Evolutionary conservation across 257 asterid species (phyloP).

Genomic region (Gentiana macrophylla): DNA sequence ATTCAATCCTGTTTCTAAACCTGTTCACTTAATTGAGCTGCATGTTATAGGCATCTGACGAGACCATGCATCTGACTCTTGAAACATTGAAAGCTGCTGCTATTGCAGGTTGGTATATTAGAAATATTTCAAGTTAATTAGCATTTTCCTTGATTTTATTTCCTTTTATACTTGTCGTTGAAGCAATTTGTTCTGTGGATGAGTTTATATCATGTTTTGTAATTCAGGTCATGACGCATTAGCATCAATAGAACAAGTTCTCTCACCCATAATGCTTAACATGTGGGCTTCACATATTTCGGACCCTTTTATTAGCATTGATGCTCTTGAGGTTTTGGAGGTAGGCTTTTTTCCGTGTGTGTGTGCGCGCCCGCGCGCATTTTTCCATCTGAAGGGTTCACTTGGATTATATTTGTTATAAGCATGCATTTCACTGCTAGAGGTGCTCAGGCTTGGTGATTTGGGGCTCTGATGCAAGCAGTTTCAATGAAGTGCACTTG

Average conservation of each 20-base stretch:
- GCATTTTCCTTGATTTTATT: constrained; percentile 3
- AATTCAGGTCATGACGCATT: constrained; percentile 53
- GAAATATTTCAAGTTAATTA: constrained; percentile 1
- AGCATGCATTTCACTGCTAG: too few species aligned
- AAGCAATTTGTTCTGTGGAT: not conserved
- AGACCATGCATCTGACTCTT: constrained; percentile 93
- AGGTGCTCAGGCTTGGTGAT: too few species aligned
- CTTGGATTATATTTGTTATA: too few species aligned
- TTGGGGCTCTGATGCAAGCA: too few species aligned
- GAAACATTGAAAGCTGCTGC: constrained; percentile 87
- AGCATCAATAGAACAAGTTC: constrained; percentile 57
- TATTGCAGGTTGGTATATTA: constrained; percentile 58
- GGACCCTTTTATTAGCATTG: constrained; percentile 90
- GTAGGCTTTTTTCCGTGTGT: constrained; percentile 18
- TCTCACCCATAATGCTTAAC: constrained; percentile 83
- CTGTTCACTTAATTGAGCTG: too few species aligned
- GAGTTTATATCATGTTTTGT: not conserved
- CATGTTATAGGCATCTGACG: constrained; percentile 84
- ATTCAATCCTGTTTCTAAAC: too few species aligned
- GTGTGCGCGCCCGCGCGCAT: too few species aligned
- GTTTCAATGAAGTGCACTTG: too few species aligned
- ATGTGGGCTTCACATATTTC: constrained; percentile 94
- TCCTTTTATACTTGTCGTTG: not conserved
- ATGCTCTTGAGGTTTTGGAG: constrained; percentile 96
- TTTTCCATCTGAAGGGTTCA: too few species aligned